Evolutionary conservation across 1,284 basidiomycete genomes (phyloP), one percentile per base, ranked within the genome.

Genomic region (Xerocomus minutiporus): DNA sequence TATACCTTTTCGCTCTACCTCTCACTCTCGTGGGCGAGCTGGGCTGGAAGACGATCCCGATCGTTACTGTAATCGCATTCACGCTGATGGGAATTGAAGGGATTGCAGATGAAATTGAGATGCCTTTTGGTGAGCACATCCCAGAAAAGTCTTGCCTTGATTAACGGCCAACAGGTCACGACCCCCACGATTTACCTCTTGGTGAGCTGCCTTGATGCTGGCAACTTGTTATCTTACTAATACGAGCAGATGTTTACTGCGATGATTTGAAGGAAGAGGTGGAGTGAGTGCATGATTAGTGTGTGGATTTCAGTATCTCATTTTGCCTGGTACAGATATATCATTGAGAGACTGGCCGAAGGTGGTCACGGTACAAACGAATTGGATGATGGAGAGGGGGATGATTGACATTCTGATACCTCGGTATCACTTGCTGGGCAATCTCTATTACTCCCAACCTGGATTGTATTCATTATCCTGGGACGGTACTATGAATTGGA

Each of bases 71-170:
- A 4, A 86, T 92, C 31, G 86, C 89, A 12, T 91, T 95, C 71
- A 93, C 89, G 4, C 80, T 95, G 57, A 93, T 93, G 86, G 93
- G 92, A 11, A 88, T 96, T 50, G 93, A 96, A 72, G 92, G 92
- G 9, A 94, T 96, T 57, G 92, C 92, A 0, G 86, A 93, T 57
- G 86, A 93, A 71, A 91, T 94, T 58, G 93, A 95, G 68, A 89
- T 90, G 85, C 93, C 93, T 2, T 90, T 88, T 57, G 87, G 85
- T 85, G 57, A 53, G 77, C 70, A 38, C 31, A 36, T 17, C 40
- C 12, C 3, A 13, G 9, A 46, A 35, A 17, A 55, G 9, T 46
- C 38, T 36, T 36, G 26, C 8, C 38, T 31, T 39, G 17, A 17
- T 44, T 56, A 38, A 53, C 43, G 43, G 38, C 26, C 29, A 6